Evolutionary conservation across 257 asterid genomes (phyloP).

Genomic region (Penstemon newberryi): DNA sequence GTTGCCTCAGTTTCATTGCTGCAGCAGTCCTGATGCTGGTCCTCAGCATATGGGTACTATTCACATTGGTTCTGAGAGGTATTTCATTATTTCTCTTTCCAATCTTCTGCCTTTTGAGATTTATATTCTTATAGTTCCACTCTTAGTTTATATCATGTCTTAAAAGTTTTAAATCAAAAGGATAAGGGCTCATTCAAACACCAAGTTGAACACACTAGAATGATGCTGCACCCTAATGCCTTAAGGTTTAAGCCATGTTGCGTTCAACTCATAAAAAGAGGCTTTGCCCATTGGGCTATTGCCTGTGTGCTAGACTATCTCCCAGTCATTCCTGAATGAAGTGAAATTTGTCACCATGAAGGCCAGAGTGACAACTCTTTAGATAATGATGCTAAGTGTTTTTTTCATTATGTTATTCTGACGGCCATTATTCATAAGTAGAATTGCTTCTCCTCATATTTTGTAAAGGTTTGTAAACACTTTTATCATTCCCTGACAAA

Average conservation of each 20-base stretch:
- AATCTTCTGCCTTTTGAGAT: constrained; percentile 22
- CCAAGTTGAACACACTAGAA: background rate
- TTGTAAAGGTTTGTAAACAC: constrained; percentile 7
- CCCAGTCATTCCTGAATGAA: background rate
- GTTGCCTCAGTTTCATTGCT: constrained; percentile 78
- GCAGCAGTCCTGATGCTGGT: constrained; percentile 68
- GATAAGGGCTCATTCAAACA: background rate
- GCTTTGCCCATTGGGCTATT: too few relatives aligned
- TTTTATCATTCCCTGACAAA: constrained; percentile 1
- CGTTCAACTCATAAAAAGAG: background rate
- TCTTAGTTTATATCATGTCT: background rate
- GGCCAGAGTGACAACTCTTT: constrained; percentile 3
- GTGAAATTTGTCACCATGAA: constrained; percentile 20
- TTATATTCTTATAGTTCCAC: constrained; percentile 12
- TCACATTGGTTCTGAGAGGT: constrained; percentile 95
- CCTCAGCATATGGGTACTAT: constrained; percentile 95
- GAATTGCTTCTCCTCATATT: background rate
- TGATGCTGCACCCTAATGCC: background rate
- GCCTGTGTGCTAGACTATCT: background rate
- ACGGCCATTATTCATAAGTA: background rate
- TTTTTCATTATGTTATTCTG: background rate
- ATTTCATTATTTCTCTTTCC: constrained; percentile 16
- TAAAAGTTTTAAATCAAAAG: background rate
- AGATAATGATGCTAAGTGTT: background rate
- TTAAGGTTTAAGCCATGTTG: background rate